Percentiles rank a stretch among this genome's conserved stretches.
Evolutionary conservation across 2,329 filamentous ascomycete genomes (phyloP).

Genomic region (Colletotrichum paranaense): DNA sequence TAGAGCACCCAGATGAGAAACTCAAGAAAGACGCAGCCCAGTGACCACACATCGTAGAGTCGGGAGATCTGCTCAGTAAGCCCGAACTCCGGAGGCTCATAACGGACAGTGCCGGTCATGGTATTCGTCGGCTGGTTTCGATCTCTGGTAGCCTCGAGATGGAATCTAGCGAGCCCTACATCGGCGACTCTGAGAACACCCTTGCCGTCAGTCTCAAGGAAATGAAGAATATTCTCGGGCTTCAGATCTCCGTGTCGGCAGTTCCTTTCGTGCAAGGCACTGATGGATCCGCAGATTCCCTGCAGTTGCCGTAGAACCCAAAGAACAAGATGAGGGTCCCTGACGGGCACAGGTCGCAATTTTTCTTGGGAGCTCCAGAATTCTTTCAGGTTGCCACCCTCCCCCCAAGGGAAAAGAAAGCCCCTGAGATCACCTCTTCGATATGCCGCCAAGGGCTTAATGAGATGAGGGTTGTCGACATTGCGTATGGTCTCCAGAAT

Average conservation of each 20-base stretch:
- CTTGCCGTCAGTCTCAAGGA: neutral
- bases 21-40: slow-evolving; percentile 44
- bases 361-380: neutral
- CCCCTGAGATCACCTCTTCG: neutral
- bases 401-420: neutral
- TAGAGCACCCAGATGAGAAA: slow-evolving; percentile 42
- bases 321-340: neutral
- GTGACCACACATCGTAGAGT: slow-evolving; percentile 42
- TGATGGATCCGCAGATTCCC: neutral
- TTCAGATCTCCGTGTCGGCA: slow-evolving; percentile 5
- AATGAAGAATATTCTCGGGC: neutral
- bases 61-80: slow-evolving; percentile 6
- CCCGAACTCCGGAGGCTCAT: slow-evolving; percentile 30
- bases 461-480: neutral
- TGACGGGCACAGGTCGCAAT: neutral
- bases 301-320: neutral
- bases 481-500: neutral
- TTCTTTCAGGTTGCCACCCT: neutral
- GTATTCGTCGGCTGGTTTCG: neutral
- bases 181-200: neutral
- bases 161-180: neutral
- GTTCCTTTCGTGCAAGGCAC: neutral
- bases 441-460: neutral
- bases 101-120: neutral
- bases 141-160: neutral